Base-by-base conservation (phyloP, 306 rosid species). In the Medicago arabica region DNA sequence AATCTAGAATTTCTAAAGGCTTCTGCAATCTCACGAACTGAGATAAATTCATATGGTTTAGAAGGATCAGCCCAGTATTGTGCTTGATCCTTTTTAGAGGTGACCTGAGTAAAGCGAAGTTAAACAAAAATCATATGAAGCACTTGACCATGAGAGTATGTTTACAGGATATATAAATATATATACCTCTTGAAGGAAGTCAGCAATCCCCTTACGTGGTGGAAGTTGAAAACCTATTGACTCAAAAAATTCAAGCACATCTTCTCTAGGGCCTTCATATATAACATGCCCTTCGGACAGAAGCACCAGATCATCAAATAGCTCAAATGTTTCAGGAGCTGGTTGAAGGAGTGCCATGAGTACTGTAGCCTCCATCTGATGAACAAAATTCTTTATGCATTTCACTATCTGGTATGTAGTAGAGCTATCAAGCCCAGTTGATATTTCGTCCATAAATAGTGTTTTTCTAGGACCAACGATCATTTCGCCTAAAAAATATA, bases 331-430 rank as follows among this genome's bases (percentile, higher is more conserved):
- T 84, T 93, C 97, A 4, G 98, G 98, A 34, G 98, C 93, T 71
- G 98, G 98, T 81, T 93, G 98, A 83, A 93, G 93, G 61, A 93
- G 97, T 80, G 97, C 96, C 91, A 93, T 82, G n/a, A 93, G 82
- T 14, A 93, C 89, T 3, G 98, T 93, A 12, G 89, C 98, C 9
- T 91, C 91, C 97, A 91, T 93, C 75, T 80, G 85, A 81, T 93
- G 98, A 78, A 93, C 98, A 83, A 93, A 91, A 72, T 93, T 88
- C 80, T 88, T 80, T 28, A 85, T 17, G 79, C 98, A 93, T 79
- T 89, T 91, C 40, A 93, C 97, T 47, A 93, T 93, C 83, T 91
- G 98, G 81, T 13, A 93, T 44, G 98, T 91, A 38, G 98, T 93
- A 47, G 98, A 86, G 81, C 98, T 93, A 80, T 93, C 98, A 39